Conservation (phyloP, 75 land plant species). For the Azolla pinnata region DNA sequence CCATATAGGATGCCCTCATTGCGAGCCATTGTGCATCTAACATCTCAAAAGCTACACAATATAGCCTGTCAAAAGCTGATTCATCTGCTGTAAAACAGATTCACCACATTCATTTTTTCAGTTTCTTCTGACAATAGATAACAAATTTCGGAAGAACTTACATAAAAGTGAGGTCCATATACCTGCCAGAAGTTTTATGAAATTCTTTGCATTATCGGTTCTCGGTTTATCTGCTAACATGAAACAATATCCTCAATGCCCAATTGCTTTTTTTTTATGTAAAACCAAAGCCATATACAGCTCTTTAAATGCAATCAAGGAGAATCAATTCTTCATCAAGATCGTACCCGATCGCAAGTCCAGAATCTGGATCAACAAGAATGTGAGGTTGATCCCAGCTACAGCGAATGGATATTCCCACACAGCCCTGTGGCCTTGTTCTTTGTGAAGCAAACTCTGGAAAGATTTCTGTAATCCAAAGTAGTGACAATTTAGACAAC, state of each 20-base stretch:
- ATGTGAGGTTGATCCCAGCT: conserved; percentile 87
- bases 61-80: conserved; percentile 74
- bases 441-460: conserved; percentile 58
- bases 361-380: conserved; percentile 88
- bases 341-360: conserved; percentile 63
- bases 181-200: conserved; percentile 5
- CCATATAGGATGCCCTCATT: conserved; percentile 89
- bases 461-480: conserved; percentile 48
- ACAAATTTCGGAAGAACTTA: too few relatives aligned
- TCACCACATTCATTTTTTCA: conserved; percentile 19
- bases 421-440: conserved; percentile 64
- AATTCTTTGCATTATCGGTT: not conserved
- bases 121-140: too few relatives aligned
- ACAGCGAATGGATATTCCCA: conserved; percentile 99
- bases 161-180: not conserved
- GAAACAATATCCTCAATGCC: too few relatives aligned
- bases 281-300: too few relatives aligned
- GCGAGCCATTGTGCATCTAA: conserved; percentile 98
- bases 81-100: conserved; percentile 46
- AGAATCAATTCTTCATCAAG: not conserved
- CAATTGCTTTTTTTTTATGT: too few relatives aligned
- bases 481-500: too few relatives aligned
- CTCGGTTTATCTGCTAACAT: not conserved
- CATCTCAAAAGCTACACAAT: conserved; percentile 90
- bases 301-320: not conserved